phyloP scores from a whole-genome alignment of 78 protist genomes.

The Isochrysis galbana region DNA sequence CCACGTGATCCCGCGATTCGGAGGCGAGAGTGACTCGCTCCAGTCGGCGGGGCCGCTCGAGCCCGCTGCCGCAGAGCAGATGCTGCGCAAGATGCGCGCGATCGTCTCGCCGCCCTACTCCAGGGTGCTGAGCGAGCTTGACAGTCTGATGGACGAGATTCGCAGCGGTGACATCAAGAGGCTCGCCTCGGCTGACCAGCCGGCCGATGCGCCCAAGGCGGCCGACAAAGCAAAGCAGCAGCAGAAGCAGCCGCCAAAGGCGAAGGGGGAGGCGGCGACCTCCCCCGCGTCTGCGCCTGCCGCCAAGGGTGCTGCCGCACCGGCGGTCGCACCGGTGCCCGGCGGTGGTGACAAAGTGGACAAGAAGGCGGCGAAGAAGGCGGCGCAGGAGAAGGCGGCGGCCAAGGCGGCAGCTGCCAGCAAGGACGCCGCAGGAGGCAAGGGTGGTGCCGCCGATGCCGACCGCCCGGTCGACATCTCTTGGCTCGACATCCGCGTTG shows the following conservation, averaged over 20 bases:
- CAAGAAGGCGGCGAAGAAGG: background rate
- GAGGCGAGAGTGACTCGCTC: background rate
- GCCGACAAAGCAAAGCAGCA: background rate
- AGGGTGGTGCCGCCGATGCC: background rate
- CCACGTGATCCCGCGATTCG: slow-evolving; percentile 36
- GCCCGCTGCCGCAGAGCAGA: background rate
- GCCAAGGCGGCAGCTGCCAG: background rate
- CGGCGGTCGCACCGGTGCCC: background rate
- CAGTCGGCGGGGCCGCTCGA: background rate
- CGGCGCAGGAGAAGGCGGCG: background rate
- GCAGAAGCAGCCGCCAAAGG: background rate
- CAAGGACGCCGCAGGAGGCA: background rate
- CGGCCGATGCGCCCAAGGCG: background rate
- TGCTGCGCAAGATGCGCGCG: background rate
- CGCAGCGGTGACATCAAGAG: no score
- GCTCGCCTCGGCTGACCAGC: no score
- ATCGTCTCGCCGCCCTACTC: background rate
- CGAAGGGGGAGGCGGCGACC: background rate
- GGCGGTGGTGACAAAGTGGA: background rate
- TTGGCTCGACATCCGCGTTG: slow-evolving; percentile 79
- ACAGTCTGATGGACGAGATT: background rate
- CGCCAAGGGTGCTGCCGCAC: background rate
- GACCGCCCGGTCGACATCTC: slow-evolving; percentile 51
- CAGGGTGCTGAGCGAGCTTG: background rate
- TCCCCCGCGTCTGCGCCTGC: background rate